Conservation (phyloP, 352 stramenopile genomes). For the Phytophthora idaei region DNA sequence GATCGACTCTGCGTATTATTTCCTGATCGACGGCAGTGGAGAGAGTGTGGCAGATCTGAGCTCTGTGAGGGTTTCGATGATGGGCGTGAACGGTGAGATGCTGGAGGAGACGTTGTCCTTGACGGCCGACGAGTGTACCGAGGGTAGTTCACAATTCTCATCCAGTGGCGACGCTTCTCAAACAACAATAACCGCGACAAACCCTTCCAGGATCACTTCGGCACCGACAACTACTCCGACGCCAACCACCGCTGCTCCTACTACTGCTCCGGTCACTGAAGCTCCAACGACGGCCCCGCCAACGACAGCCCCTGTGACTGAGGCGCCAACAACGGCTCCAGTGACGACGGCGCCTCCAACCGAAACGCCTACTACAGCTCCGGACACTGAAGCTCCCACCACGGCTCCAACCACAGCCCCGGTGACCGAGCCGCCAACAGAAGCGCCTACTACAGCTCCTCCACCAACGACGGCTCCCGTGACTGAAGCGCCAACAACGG, state of each 20-base stretch:
- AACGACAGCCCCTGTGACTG: constrained; percentile 5
- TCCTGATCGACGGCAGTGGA: constrained; percentile 55
- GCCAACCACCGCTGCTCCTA: not conserved
- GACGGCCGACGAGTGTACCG: constrained; percentile 43
- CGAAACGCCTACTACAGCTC: not conserved
- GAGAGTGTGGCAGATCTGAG: constrained; percentile 43
- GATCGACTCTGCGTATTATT: constrained; percentile 74
- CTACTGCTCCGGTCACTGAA: not conserved
- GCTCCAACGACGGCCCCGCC: not conserved
- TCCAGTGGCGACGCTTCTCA: constrained; percentile 19
- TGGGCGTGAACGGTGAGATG: constrained; percentile 54
- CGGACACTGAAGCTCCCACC: constrained; percentile 7
- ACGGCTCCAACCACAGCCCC: constrained; percentile 2
- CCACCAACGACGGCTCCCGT: not conserved
- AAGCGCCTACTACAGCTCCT: not conserved
- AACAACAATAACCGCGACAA: constrained; percentile 6
- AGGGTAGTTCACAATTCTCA: constrained; percentile 54
- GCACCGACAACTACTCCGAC: not conserved
- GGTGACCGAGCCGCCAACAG: not conserved
- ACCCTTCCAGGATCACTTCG: constrained; percentile 7
- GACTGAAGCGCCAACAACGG: not conserved
- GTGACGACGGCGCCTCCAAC: constrained; percentile 2
- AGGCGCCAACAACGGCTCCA: constrained; percentile 5
- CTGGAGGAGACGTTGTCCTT: constrained; percentile 68
- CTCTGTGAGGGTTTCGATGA: constrained; percentile 50